Evolutionary conservation across 2,329 filamentous ascomycete species (phyloP), one percentile per base, ranked within the genome.

Genomic region (Hypocrella siamensis): DNA sequence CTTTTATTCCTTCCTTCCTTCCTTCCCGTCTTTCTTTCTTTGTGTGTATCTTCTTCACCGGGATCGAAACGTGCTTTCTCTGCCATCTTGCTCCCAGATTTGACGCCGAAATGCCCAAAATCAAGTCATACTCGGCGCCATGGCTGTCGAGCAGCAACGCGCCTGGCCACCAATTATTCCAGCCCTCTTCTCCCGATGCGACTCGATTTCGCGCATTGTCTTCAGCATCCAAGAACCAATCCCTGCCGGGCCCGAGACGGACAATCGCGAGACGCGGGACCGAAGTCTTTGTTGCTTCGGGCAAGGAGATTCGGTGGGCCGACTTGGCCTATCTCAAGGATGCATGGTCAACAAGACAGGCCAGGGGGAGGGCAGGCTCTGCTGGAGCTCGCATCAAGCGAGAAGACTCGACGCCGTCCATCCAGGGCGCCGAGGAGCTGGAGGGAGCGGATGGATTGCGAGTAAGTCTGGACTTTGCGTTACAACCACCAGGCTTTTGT

Each of bases 251-350:
- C 14, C 69, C 73, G 8, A 61, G 65, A 35, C 57, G 72, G 40
- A 85, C 75, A 1, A 77, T 96, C 45, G 86, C 85, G 8, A 74
- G 71, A 31, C 68, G 88, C 36, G 85, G 81, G 12, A 84, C 81
- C 1, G 86, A 98, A 47, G 62, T 96, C 8, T 96, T 96, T 49
- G 75, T 84, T 10, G 86, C 85, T 15, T 76, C 80, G 26, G 86
- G 86, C 30, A 86, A 79, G 44, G 83, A 96, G 54, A 79, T 98
- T 38, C 70, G 86, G 52, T 98, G 90, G 85, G 78, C 81, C 8
- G 83, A 93, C 54, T 58, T 98, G 34, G 72, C 75, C 31, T 72
- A 77, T 36, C 54, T 96, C 46, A 93, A 92, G 59, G 80, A 75
- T 38, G 51, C 48, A 31, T 60, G 55, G 54, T 38, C 48, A 16